Evolutionary conservation across 495 filamentous ascomycete species (phyloP), one percentile per base, ranked within the genome.

Genomic region (Penicillium coffeae): DNA sequence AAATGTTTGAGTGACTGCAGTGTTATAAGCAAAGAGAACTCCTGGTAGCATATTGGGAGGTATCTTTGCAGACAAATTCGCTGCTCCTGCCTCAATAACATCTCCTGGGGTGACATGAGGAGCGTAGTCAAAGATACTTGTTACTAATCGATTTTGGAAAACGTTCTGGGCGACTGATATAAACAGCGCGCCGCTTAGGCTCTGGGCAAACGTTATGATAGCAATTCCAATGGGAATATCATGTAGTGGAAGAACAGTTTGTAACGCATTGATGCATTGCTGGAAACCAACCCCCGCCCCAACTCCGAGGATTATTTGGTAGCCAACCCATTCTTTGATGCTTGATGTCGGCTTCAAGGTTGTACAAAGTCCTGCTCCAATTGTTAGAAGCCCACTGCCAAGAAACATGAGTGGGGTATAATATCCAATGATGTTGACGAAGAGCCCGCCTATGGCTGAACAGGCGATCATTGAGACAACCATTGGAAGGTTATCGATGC

Each of bases 81-180:
- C 88, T 8, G 88, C 86, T 9, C 90, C 90, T 0, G 80, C 75
- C 1, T 58, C 51, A 2, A 86, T 65, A 0, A 92, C 68, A n/a
- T 69, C 43, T 0, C 16, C 12, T 0, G 82, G 66, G 42, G 82
- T 63, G n/a, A 84, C 42, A 2, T 58, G 65, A 0, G 86, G 84
- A 8, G 76, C 70, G 56, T 75, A 55, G 1, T 56, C 43, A 2
- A 47, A 55, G 3, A 93, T 63, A 25, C 80, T 81, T 32, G 71
- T 62, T 20, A 86, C 59, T 2, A 94, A 76, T 37, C 79, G 71
- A 65, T 88, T 90, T 34, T 78, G 76, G 60, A 95, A 90, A 34
- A 95, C 74, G 45, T 84, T 91, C 55, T 95, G 84, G 2, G 73
- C 85, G 38, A 92, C 83, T 0, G 79, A 80, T 41, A 93, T 80